Conservation (phyloP, 1,139 yeast species). For the Meyerozyma sp. region DNA sequence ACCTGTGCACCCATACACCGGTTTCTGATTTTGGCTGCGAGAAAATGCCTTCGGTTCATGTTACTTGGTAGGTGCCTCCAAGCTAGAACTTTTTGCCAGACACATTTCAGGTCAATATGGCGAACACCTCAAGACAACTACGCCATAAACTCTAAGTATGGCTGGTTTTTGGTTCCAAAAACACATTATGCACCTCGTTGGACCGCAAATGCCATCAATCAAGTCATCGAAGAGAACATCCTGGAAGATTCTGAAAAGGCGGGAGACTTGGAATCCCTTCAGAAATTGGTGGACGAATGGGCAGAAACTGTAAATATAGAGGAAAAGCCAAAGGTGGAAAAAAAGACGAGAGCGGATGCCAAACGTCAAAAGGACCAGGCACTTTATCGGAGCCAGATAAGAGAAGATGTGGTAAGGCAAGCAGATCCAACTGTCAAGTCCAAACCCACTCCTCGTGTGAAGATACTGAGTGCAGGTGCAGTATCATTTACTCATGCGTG, state of each 20-base stretch:
- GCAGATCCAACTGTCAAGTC: background rate
- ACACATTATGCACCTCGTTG: constrained; percentile 22
- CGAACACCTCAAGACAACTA: background rate
- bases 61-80: background rate
- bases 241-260: constrained; percentile 7
- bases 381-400: constrained; percentile 20
- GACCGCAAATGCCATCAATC: constrained; percentile 17
- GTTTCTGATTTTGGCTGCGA: background rate
- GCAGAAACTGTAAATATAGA: constrained; percentile 9
- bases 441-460: constrained; percentile 2
- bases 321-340: constrained; percentile 16
- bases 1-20: background rate
- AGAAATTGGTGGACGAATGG: constrained; percentile 23
- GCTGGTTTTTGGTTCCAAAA: constrained; percentile 31
- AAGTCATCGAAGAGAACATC: constrained; percentile 4
- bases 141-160: constrained; percentile 21
- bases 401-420: constrained; percentile 9
- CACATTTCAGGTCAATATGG: background rate
- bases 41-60: background rate
- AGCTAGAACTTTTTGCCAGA: background rate
- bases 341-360: constrained; percentile 14
- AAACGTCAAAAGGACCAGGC: constrained; percentile 14
- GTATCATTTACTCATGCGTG: constrained; percentile 29
- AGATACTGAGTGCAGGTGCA: constrained; percentile 3
- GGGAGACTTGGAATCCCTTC: constrained; percentile 9